A percentile compares a stretch with the other conserved stretches of the same genome.
These are phyloP conservation scores for Cudoniella acicularis DNA, from an alignment of 495 filamentous ascomycete species.

Conservation along the genomic window DNA sequence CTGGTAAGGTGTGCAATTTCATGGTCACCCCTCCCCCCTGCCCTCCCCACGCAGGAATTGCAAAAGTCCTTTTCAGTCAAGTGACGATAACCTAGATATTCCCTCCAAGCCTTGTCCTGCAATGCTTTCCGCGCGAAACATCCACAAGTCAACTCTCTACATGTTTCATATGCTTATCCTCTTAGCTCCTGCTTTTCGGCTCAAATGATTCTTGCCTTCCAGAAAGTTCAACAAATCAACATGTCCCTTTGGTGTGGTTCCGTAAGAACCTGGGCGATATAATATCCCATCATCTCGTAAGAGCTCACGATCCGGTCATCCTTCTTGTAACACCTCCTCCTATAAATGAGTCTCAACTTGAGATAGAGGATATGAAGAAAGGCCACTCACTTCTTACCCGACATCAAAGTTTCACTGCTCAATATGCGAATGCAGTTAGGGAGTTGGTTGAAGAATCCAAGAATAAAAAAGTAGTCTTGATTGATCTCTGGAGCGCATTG, in stretches of 20 bases:
- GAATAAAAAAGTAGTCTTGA: slow-evolving; percentile 62
- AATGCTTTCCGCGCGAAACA: background rate
- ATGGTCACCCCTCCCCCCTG: too few relatives aligned
- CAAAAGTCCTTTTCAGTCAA: too few relatives aligned
- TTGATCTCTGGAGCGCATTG: slow-evolving; percentile 62
- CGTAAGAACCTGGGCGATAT: slow-evolving; percentile 56
- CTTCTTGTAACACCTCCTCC: slow-evolving; percentile 65
- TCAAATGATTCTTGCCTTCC: slow-evolving; percentile 62
- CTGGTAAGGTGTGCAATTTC: slow-evolving; percentile 31
- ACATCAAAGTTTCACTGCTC: slow-evolving; percentile 48
- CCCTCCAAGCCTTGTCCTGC: too few relatives aligned
- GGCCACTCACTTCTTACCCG: slow-evolving; percentile 38
- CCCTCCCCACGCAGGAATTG: too few relatives aligned
- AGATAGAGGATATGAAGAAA: slow-evolving; percentile 38
- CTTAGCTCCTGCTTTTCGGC: slow-evolving; percentile 54
- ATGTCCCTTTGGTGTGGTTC: slow-evolving; percentile 59
- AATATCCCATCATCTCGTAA: slow-evolving; percentile 50
- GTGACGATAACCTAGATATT: background rate
- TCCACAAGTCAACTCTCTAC: too few relatives aligned
- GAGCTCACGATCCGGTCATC: slow-evolving; percentile 55
- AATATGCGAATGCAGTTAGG: slow-evolving; percentile 56
- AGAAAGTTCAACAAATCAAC: slow-evolving; percentile 51
- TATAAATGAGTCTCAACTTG: slow-evolving; percentile 55
- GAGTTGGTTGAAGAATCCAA: slow-evolving; percentile 49
- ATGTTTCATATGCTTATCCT: too few relatives aligned